Evolutionary conservation across 1,139 yeast genomes (phyloP).

Genomic region (Nakaseomyces glabratus): DNA sequence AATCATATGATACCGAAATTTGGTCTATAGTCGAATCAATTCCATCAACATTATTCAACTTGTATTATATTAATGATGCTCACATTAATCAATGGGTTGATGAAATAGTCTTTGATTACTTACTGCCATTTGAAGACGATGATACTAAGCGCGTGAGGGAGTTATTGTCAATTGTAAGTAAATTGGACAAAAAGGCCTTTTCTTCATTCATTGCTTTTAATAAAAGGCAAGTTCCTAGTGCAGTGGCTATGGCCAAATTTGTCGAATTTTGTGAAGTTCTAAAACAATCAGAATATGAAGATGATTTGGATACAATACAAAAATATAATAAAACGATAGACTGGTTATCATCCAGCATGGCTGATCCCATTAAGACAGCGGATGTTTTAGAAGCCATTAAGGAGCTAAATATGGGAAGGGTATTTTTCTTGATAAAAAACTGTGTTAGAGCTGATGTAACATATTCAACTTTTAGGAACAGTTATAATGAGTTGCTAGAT

Average conservation of each 20-base stretch:
- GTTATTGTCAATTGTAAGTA: slow-evolving; percentile 40
- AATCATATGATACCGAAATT: slow-evolving; percentile 28
- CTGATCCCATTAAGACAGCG: slow-evolving; percentile 42
- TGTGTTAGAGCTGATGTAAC: slow-evolving; percentile 53
- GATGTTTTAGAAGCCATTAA: slow-evolving; percentile 45
- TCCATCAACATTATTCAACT: slow-evolving; percentile 58
- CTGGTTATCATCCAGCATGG: slow-evolving; percentile 56
- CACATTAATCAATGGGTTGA: slow-evolving; percentile 66
- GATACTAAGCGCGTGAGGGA: slow-evolving; percentile 45
- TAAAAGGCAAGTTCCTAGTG: slow-evolving; percentile 55
- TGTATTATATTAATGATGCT: slow-evolving; percentile 68
- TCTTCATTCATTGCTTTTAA: slow-evolving; percentile 61
- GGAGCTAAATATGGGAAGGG: slow-evolving; percentile 47
- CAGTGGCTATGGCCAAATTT: slow-evolving; percentile 33
- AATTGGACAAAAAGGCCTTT: slow-evolving; percentile 49
- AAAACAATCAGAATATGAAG: slow-evolving; percentile 17
- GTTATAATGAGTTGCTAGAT: slow-evolving; percentile 52
- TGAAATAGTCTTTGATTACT: slow-evolving; percentile 45
- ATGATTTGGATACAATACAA: slow-evolving; percentile 16
- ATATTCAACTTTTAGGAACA: slow-evolving; percentile 47
- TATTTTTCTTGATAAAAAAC: slow-evolving; percentile 45
- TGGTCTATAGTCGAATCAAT: slow-evolving; percentile 43
- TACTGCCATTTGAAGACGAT: slow-evolving; percentile 46
- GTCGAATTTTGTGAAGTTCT: slow-evolving; percentile 32
- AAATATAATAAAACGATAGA: slow-evolving; percentile 50